These are phyloP conservation scores for Solanum verrucosum DNA, from an alignment of 257 asterid genomes.

Conservation along the genomic window DNA sequence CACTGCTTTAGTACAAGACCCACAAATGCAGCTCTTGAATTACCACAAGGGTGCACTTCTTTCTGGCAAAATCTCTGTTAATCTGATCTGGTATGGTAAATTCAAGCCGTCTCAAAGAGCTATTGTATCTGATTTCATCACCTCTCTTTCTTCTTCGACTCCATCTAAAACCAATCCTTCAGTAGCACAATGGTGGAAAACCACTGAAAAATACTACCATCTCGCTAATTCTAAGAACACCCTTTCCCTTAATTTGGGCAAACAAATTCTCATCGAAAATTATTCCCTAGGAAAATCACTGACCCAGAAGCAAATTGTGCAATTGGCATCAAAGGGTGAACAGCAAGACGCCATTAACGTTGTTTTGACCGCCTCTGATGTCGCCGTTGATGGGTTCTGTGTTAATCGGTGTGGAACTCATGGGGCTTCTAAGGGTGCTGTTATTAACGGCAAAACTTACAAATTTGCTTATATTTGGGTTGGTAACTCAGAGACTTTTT, in stretches of 20 bases:
- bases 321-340: constrained; percentile 51
- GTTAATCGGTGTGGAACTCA: constrained; percentile 56
- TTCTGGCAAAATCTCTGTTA: constrained; percentile 25
- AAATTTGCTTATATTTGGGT: constrained; percentile 72
- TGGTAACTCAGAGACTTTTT: constrained; percentile 46
- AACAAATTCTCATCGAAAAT: constrained; percentile 26
- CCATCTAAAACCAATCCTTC: constrained; percentile 30
- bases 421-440: constrained; percentile 25
- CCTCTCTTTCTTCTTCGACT: constrained; percentile 27
- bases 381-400: constrained; percentile 55
- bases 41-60: constrained; percentile 46
- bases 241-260: constrained; percentile 28
- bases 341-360: constrained; percentile 38
- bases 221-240: constrained; percentile 34
- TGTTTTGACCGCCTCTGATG: constrained; percentile 48
- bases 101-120: constrained; percentile 61
- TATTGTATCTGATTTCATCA: constrained; percentile 52
- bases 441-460: constrained; percentile 19
- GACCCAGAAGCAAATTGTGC: constrained; percentile 32
- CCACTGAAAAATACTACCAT: constrained; percentile 50
- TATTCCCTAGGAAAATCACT: constrained; percentile 53
- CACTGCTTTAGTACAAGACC: constrained; percentile 10
- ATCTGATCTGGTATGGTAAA: constrained; percentile 62
- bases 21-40: constrained; percentile 24
- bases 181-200: constrained; percentile 67